phyloP scores from a whole-genome alignment of 1,284 basidiomycete species.

The Pisolithus thermaeus region DNA sequence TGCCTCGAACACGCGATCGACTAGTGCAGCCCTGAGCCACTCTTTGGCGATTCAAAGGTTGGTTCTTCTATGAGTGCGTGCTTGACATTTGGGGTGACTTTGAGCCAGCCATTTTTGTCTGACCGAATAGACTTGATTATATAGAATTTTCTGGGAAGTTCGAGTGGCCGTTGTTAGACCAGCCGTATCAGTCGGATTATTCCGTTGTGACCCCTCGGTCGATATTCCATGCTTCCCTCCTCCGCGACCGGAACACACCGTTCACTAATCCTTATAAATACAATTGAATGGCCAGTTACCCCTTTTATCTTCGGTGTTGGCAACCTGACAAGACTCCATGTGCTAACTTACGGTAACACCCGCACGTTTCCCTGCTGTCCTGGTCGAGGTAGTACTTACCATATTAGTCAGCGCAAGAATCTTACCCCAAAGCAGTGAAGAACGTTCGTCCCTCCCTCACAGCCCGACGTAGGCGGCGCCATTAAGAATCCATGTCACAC shows the following conservation, averaged over 20 bases:
- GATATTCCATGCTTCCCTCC: no score
- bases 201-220: background rate
- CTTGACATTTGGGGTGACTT: background rate
- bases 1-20: background rate
- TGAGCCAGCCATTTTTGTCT: background rate
- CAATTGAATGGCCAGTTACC: background rate
- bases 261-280: no score
- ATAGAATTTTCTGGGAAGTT: background rate
- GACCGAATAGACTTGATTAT: background rate
- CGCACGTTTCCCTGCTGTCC: background rate
- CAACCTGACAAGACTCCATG: background rate
- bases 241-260: no score
- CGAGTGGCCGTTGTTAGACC: background rate
- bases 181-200: background rate
- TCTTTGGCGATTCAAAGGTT: background rate
- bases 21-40: background rate
- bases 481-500: conserved; percentile 8
- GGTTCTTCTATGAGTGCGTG: background rate
- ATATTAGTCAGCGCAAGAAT: background rate
- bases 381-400: background rate
- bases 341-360: background rate
- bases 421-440: background rate
- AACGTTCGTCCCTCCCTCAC: conserved; percentile 1
- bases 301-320: background rate
- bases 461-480: background rate